Conservation (phyloP, 805 yeast genomes). For the Metschnikowia hibisci region DNA sequence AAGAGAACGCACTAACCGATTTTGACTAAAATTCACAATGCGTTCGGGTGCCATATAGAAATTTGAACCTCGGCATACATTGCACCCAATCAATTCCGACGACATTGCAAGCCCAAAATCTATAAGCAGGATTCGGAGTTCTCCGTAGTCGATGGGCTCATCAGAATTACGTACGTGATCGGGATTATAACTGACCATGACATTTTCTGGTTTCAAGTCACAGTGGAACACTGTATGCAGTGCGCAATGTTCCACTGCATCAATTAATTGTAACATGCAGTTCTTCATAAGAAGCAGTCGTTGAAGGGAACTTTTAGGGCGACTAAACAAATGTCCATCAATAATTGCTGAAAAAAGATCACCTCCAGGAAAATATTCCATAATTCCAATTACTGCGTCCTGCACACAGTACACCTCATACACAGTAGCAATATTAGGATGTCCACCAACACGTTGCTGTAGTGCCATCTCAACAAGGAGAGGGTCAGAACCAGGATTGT, state of each 20-base stretch:
- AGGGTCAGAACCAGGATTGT: conserved; percentile 20
- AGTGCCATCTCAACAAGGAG: conserved; percentile 65
- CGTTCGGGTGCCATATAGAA: conserved; percentile 95
- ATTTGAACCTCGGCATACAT: conserved; percentile 79
- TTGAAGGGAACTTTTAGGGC: conserved; percentile 46
- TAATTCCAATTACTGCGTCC: conserved; percentile 54
- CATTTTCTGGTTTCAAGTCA: conserved; percentile 41
- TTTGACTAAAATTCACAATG: conserved; percentile 42
- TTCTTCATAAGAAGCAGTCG: conserved; percentile 46
- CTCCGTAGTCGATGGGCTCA: conserved; percentile 41
- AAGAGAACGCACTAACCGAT: conserved; percentile 23
- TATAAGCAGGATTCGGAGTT: conserved; percentile 57
- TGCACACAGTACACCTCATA: conserved; percentile 66
- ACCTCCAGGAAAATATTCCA: conserved; percentile 84
- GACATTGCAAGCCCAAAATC: conserved; percentile 89
- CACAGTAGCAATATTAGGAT: conserved; percentile 74
- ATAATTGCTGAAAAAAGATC: conserved; percentile 86
- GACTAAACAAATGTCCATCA: conserved; percentile 58
- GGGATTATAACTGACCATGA: conserved; percentile 34
- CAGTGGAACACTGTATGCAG: conserved; percentile 34
- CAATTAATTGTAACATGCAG: conserved; percentile 38
- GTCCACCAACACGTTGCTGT: conserved; percentile 71
- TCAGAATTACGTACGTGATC: not conserved
- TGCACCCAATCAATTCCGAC: conserved; percentile 52
- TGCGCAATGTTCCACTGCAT: conserved; percentile 35